Evolutionary conservation across 176 grass and related monocot species (phyloP).

Genomic region (Triticum turgidum): DNA sequence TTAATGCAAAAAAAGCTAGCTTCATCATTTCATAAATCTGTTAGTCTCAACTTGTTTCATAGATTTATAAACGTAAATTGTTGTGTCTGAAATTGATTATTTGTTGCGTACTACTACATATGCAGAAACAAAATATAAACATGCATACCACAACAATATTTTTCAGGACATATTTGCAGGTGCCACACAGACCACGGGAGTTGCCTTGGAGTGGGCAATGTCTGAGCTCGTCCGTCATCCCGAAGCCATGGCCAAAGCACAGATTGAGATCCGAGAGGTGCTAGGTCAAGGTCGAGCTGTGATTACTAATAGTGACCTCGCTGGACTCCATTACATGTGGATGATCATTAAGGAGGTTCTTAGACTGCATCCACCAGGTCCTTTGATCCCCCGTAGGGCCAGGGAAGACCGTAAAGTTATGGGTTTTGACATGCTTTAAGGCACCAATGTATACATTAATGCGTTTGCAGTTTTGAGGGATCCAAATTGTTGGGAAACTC

Average conservation of each 20-base stretch:
- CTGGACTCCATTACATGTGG: not conserved
- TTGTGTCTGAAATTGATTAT: too few species aligned
- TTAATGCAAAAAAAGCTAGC: too few species aligned
- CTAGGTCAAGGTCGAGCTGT: not conserved
- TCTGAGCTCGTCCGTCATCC: not conserved
- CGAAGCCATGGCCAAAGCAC: not conserved
- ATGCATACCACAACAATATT: not conserved
- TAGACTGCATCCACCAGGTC: not conserved
- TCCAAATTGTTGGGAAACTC: not conserved
- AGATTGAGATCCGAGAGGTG: not conserved
- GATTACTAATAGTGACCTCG: not conserved
- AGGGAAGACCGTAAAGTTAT: not conserved
- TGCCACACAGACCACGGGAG: not conserved
- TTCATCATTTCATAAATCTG: too few species aligned
- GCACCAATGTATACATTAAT: not conserved
- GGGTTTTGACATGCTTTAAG: not conserved
- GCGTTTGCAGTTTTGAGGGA: not conserved
- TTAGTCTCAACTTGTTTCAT: too few species aligned
- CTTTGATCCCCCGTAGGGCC: not conserved
- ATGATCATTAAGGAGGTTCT: not conserved
- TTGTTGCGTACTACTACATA: not conserved
- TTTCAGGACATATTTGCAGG: not conserved
- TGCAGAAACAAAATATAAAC: not conserved
- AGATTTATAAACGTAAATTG: too few species aligned
- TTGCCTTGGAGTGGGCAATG: not conserved